Base-by-base conservation (phyloP, 2,329 filamentous ascomycete genomes). In the Aspergillus carbonarius region DNA sequence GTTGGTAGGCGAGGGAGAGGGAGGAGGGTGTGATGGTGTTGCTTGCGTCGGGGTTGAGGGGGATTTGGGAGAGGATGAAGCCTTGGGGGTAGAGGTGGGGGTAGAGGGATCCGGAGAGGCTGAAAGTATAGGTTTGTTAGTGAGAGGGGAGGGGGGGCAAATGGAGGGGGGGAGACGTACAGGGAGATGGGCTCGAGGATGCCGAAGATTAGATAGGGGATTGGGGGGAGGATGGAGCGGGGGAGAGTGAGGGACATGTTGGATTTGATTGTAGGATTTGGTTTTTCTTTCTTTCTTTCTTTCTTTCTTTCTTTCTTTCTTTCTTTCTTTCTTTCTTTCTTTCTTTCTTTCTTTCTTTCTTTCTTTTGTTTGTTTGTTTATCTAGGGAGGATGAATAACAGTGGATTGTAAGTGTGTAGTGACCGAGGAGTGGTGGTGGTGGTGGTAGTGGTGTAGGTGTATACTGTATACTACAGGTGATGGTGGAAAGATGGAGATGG, bases 111-210 rank as follows among this genome's bases (percentile, higher is more conserved):
- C 88, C 88, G 15, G 79, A 82, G 48, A 89, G 71, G 27, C 88
- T 90, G 50, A n/a, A n/a, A n/a, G 35, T 39, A 58, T 23, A 27
- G 10, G 54, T 63, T 63, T 53, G 25, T 66, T 61, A 61, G 57
- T 49, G 47, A 10, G 34, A 47, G 25, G 30, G 13, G 44, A n/a
- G n/a, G n/a, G n/a, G n/a, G n/a, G n/a, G n/a, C n/a, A n/a, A n/a
- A n/a, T n/a, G n/a, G n/a, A n/a, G n/a, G 18, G 35, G 51, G 46
- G 18, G 51, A 60, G 35, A 69, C 82, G 76, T 80, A 89, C 86
- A 89, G 79, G 18, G 86, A 87, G 59, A 90, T 78, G 32, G 88
- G 88, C 73, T 91, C 88, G 42, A 90, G 70, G 55, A 90, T 72
- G 30, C 86, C 88, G 64, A 91, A 90, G 50, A 90, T 77, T 49